Base-by-base conservation (phyloP, 225 moss, liverwort and hornwort species). In the Lunularia cruciata region DNA sequence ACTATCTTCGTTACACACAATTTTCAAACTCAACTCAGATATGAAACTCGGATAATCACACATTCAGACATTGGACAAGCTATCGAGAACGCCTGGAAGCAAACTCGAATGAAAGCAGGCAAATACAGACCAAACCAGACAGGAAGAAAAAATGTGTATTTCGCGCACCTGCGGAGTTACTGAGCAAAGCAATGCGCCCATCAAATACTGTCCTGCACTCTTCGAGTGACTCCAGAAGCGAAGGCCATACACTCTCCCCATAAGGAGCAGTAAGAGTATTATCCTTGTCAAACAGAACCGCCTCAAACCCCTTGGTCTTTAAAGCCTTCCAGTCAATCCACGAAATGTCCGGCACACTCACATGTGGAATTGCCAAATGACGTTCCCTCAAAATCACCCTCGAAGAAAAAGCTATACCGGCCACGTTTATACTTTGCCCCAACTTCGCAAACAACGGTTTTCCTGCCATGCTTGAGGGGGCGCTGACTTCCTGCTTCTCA, bases 241-340 rank as follows among this genome's bases (percentile, higher is more conserved):
- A 66, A 3, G 98, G 98, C 98, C 93, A 98, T 16, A 93, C 77
- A 31, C 68, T 81, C 65, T 82, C 83, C 26, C 77, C 89, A 65
- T 89, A 93, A 13, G 96, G 93, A 71, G 91, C 93, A 27, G 96
- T 98, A 31, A 98, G 75, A 53, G 96, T 98, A 60, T 98, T 98
- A 79, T 98, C 96, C 82, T 93, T 98, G 67, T 98, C 96, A 48
- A 98, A 93, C 60, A 98, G 64, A 65, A 98, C 89, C 22, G 93
- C 98, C 74, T 98, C 78, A 55, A 98, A 93, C 26, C 98, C 98
- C 63, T 67, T 79, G 15, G 76, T 74, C 47, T 67, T 88, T 65
- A 98, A 73, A 19, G 91, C 91, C 73, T 82, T 84, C 98, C 98
- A 98, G 69, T 93, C 84, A 63, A 98, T 71, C 93, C 98, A 91